Base-by-base conservation (phyloP, 306 rosid species). In the Vigna hirtella region DNA sequence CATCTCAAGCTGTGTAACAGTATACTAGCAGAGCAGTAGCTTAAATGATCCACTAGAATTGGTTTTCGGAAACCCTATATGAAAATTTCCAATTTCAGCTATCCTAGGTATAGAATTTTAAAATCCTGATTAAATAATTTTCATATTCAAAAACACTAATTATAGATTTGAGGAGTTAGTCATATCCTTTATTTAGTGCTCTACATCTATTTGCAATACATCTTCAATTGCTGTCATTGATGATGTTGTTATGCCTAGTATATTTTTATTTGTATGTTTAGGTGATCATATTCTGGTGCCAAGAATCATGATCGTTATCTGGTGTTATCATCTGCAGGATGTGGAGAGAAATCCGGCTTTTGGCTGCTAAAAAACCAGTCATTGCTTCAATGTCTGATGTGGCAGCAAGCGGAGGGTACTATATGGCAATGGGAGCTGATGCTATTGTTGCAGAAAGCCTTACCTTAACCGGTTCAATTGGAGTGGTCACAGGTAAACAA, bases 401-500 rank as follows among this genome's bases (percentile, higher is more conserved):
- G 77, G 99, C 98, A 53, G 99, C 98, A 66, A 95, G 99, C 84
- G 99, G 99, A 77, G 98, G 99, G 70, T 95, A 95, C 87, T 93
- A 93, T 73, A 95, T 95, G 98, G 99, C 98, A 64, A 95, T 95
- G 99, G 99, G 89, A 79, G 88, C 98, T 70, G 86, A 89, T 56
- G 73, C 96, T 70, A 91, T 95, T 87, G 98, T 95, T 56, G 96
- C 98, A 5, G 99, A 95, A 83, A 93, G 86, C 86, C 89, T 95
- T 51, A 93, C 98, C 77, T 80, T 95, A 79, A 95, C 99, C 64
- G 98, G 99, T 77, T 95, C 99, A 42, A 95, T 95, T 79, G 99
- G 99, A 73, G 99, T 95, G 78, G 98, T 93, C 58, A 89, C 99
- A 79, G 98, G 99, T 95, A 88, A 9, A 62, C 43, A 77, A 36